Conservation (phyloP, 345 rosid species). For the Combretum micranthum region DNA sequence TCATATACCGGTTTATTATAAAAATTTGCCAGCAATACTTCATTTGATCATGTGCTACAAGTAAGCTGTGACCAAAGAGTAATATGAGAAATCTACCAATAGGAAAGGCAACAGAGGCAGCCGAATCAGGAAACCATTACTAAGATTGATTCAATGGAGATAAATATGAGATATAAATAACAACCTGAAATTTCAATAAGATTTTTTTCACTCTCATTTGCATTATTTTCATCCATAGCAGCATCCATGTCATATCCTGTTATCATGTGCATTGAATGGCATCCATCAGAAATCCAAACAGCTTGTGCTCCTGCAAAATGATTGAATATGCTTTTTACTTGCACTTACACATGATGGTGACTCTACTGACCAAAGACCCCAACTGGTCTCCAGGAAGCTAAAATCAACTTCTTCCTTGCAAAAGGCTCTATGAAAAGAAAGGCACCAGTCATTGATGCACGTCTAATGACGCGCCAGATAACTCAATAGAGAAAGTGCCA, state of each 20-base stretch:
- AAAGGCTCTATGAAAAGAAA: background rate
- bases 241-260: conserved; percentile 29
- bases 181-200: conserved; percentile 41
- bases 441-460: conserved; percentile 1
- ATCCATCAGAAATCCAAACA: conserved; percentile 67
- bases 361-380: conserved; percentile 2
- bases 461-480: background rate
- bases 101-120: background rate
- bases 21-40: no score
- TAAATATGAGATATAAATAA: no score
- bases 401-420: background rate
- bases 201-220: conserved; percentile 29
- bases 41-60: no score
- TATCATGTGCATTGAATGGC: conserved; percentile 46
- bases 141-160: background rate
- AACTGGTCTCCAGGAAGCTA: conserved; percentile 1
- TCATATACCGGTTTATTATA: no score
- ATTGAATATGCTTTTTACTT: conserved; percentile 11
- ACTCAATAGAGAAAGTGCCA: conserved; percentile 14
- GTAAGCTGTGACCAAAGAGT: no score
- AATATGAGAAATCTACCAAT: no score
- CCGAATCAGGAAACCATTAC: background rate
- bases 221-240: conserved; percentile 31
- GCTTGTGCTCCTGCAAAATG: conserved; percentile 47
- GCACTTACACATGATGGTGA: background rate